A percentile compares a stretch with the other conserved stretches of the same genome.
phyloP scores from a whole-genome alignment of 495 filamentous ascomycete genomes.

The Amphirosellinia nigrospora region DNA sequence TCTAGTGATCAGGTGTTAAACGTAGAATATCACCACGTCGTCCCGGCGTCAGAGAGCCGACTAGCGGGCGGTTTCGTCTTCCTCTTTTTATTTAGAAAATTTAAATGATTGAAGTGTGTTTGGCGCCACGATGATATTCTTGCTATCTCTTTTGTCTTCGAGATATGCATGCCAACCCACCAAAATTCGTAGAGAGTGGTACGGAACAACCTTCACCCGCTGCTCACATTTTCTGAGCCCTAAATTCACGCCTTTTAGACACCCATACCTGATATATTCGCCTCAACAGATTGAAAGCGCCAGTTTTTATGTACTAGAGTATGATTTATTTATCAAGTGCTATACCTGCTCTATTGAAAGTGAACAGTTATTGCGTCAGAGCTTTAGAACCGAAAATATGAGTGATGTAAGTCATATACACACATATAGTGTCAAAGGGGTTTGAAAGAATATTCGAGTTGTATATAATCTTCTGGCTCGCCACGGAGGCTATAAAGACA shows the following conservation, averaged over 20 bases:
- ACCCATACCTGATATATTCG: too few relatives aligned
- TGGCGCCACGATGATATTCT: not conserved
- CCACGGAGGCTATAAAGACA: too few relatives aligned
- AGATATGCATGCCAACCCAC: not conserved
- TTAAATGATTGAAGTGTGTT: not conserved
- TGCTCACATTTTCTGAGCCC: not conserved
- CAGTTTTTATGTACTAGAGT: not conserved
- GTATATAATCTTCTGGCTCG: too few relatives aligned
- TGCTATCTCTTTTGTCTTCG: not conserved
- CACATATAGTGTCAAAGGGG: too few relatives aligned
- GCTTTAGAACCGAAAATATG: too few relatives aligned
- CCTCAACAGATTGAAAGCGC: not conserved
- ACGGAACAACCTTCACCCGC: constrained; percentile 22
- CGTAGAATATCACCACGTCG: not conserved
- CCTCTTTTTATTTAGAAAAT: not conserved
- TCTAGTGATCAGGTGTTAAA: not conserved
- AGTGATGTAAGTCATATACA: too few relatives aligned
- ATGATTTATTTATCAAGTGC: not conserved
- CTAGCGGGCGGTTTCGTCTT: not conserved
- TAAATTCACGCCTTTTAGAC: not conserved
- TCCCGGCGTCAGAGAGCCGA: not conserved
- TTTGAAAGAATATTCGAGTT: too few relatives aligned
- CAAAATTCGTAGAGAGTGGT: constrained; percentile 4
- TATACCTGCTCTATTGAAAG: not conserved
- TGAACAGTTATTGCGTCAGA: not conserved